Evolutionary conservation across 768 basidiomycete genomes (phyloP), one percentile per base, ranked within the genome.

Genomic region (Boletellus emodensis): DNA sequence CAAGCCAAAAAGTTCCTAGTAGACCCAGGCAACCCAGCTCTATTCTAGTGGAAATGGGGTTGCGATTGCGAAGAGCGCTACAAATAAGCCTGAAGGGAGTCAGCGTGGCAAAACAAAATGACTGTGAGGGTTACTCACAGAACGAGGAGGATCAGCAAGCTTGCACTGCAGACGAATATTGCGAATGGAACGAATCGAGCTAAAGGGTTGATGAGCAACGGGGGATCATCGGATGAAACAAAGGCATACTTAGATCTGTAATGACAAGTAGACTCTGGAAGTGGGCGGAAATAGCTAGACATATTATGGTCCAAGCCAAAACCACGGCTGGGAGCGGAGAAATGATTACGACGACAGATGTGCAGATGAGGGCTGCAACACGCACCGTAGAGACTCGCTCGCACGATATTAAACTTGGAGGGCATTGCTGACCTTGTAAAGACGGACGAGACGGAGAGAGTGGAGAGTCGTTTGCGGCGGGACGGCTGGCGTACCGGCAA

Each of bases 141-240:
- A 48, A 80, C 69, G 37, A 81, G 56, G 44, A 90, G 77, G 58
- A 90, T 79, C 55, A 87, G 67, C 63, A 90, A 62, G 62, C 85
- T 88, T 34, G 78, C 80, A 37, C 76, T 76, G 61, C 83, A 87
- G 39, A 90, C 87, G 58, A 91, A 91, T 63, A 92, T 79, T 46
- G 90, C 84, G 62, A 90, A 87, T 15, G 90, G 90, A 35, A 92
- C 83, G 64, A 91, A 92, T 72, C 84, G 88, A 71, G 90, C 90
- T 92, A 59, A 8, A 47, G 28, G 40, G 18, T 40, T 48, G 34
- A 44, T 46, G 30, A 59, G 18, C 6, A 39, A 53, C n/a, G 50
- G 41, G 8, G 33, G 10, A 37, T 22, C 4, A 17, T n/a, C n/a
- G 37, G n/a, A 44, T 28, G 13, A 44, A 15, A 45, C 7, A 36